Conservation (phyloP, 257 asterid species). For the Solanum corneliomulleri region DNA sequence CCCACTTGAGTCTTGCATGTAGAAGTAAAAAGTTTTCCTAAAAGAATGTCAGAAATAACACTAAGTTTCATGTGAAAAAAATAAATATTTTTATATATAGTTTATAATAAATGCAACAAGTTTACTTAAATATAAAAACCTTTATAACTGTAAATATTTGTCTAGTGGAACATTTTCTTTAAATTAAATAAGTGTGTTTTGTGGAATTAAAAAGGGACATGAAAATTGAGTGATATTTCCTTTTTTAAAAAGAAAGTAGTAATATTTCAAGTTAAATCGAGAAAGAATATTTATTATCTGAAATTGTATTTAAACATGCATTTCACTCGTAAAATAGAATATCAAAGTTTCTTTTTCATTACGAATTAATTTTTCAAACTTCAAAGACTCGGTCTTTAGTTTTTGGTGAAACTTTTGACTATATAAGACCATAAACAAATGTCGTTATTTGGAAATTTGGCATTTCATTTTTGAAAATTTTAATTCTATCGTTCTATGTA, state of each 20-base stretch:
- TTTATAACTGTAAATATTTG: neutral
- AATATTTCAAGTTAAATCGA: neutral
- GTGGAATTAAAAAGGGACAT: neutral
- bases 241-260: neutral
- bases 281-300: neutral
- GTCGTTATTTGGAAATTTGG: neutral
- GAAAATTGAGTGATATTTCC: neutral
- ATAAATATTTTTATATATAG: neutral
- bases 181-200: neutral
- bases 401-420: neutral
- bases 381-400: neutral
- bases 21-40: neutral
- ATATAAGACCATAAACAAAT: neutral
- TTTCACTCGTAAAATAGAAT: neutral
- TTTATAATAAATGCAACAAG: neutral
- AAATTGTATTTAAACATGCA: neutral
- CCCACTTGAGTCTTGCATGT: neutral
- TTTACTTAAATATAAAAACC: neutral
- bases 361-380: neutral
- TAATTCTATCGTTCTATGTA: no score
- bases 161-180: neutral
- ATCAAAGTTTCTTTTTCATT: neutral
- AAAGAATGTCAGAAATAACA: neutral
- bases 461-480: no score
- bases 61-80: neutral